Percentiles rank a stretch among this genome's conserved stretches.
Conservation (phyloP, 169 alveolate genomes). For the Plasmodium falciparum region DNA sequence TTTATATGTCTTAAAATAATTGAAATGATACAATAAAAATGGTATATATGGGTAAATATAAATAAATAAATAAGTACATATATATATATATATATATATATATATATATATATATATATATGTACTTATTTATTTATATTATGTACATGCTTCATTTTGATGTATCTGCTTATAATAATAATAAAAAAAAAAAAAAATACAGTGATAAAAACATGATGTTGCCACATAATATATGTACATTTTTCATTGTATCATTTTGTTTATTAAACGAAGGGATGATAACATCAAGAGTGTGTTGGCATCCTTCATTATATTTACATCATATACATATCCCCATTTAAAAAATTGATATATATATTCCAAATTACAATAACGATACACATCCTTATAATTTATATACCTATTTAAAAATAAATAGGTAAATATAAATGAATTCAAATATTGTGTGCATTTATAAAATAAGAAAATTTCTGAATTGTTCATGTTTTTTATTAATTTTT, state of each 20-base stretch:
- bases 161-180: too few species aligned
- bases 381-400: conserved; percentile 48
- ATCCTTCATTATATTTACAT: conserved; percentile 44
- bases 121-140: too few species aligned
- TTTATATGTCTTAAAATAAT: too few species aligned
- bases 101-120: too few species aligned
- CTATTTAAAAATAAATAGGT: conserved; percentile 53
- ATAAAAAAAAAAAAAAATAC: too few species aligned
- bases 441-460: conserved; percentile 74
- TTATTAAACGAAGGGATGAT: conserved; percentile 33
- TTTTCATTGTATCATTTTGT: neutral
- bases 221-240: neutral
- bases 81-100: too few species aligned
- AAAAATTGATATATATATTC: conserved; percentile 60
- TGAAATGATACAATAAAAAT: too few species aligned
- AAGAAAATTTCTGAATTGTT: conserved; percentile 73
- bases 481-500: conserved; percentile 62
- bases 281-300: conserved; percentile 33
- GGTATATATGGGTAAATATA: too few species aligned
- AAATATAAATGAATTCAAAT: conserved; percentile 56
- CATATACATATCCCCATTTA: conserved; percentile 74
- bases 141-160: too few species aligned
- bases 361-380: conserved; percentile 61
- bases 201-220: neutral
- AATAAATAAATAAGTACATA: too few species aligned